These are phyloP conservation scores for Silene coronaria DNA, from an alignment of 179 eudicot genomes.

Conservation along the genomic window DNA sequence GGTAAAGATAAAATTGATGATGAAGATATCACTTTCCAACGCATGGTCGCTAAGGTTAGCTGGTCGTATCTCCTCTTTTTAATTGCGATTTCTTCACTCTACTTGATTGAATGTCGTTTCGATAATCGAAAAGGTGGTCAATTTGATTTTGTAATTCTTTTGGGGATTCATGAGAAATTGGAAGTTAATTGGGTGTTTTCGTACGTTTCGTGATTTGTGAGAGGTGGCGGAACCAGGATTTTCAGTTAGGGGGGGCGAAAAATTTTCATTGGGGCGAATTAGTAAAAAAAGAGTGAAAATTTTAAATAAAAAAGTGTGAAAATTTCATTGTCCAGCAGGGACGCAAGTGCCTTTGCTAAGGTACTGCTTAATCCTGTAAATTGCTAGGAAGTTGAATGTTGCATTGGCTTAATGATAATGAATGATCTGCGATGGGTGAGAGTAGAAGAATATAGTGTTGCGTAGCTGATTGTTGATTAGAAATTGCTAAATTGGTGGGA, in stretches of 20 bases:
- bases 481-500: background rate
- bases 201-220: too few relatives aligned
- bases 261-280: too few relatives aligned
- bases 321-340: too few relatives aligned
- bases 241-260: too few relatives aligned
- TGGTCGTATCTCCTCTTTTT: conserved; percentile 36
- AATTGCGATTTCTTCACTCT: background rate
- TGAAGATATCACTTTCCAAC: conserved; percentile 86
- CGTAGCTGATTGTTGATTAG: background rate
- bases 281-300: too few relatives aligned
- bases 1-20: conserved; percentile 87
- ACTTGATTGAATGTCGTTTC: background rate
- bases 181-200: too few relatives aligned
- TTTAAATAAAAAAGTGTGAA: too few relatives aligned
- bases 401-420: background rate
- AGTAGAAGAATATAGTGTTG: background rate
- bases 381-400: background rate
- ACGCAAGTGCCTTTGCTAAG: too few relatives aligned
- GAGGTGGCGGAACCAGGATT: too few relatives aligned
- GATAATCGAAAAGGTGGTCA: background rate
- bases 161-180: too few relatives aligned
- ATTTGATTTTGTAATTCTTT: too few relatives aligned
- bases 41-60: conserved; percentile 99
- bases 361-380: background rate
- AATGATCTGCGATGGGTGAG: background rate